phyloP scores from a whole-genome alignment of 331 rosid genomes.

The Prunus yedoensis region DNA sequence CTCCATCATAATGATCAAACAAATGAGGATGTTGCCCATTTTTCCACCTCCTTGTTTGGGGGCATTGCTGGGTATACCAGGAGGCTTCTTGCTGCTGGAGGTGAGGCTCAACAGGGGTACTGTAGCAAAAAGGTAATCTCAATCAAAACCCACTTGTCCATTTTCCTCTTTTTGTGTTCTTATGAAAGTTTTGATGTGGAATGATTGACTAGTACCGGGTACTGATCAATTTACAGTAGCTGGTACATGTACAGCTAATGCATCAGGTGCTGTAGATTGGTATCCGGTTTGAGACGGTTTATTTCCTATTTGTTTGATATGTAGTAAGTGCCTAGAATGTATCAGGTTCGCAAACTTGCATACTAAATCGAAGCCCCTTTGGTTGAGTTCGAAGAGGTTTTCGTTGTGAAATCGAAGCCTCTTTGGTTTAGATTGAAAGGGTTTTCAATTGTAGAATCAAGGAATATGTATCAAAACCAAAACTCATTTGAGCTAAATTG shows the following conservation, averaged over 20 bases:
- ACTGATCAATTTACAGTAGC: not conserved
- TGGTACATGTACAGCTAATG: not conserved
- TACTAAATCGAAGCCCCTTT: not conserved
- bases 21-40: slow-evolving; percentile 14
- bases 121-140: slow-evolving; percentile 3
- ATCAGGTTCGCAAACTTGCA: not conserved
- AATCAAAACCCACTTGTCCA: not conserved
- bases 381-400: not conserved
- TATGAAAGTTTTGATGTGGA: not conserved
- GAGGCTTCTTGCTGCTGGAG: slow-evolving; percentile 8
- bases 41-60: slow-evolving; percentile 20
- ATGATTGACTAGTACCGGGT: not conserved
- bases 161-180: not conserved
- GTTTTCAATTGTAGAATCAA: not conserved
- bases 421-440: not conserved
- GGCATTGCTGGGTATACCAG: slow-evolving; percentile 21
- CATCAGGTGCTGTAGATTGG: no score
- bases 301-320: no score
- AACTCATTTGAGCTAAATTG: not conserved
- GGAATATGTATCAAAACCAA: not conserved
- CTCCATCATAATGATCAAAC: not conserved
- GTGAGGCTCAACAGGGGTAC: not conserved
- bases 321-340: no score
- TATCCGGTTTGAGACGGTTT: not conserved
- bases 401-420: not conserved